These are phyloP conservation scores for Calycina marina DNA, from an alignment of 2,329 filamentous ascomycete species.

Conservation along the genomic window DNA sequence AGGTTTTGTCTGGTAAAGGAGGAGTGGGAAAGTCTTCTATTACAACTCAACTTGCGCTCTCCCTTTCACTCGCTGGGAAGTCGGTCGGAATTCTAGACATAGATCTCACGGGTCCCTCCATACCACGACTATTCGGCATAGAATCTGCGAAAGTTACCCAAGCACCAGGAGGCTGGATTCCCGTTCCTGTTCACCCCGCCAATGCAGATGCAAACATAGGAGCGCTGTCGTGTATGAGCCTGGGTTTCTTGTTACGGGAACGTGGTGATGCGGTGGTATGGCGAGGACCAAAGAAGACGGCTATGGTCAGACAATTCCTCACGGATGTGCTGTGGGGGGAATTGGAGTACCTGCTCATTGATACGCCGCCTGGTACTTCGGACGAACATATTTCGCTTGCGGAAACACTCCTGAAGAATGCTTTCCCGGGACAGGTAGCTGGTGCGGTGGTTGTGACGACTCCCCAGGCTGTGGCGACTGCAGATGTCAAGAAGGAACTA, in stretches of 20 bases:
- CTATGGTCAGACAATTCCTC: constrained; percentile 95
- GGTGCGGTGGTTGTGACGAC: constrained; percentile 94
- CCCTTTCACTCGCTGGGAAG: constrained; percentile 70
- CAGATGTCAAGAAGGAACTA: constrained; percentile 79
- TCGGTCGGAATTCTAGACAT: constrained; percentile 92
- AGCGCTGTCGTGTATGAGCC: constrained; percentile 70
- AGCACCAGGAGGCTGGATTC: constrained; percentile 82
- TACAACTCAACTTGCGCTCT: constrained; percentile 90
- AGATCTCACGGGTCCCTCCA: constrained; percentile 90
- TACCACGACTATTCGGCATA: constrained; percentile 85
- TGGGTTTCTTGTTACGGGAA: constrained; percentile 75
- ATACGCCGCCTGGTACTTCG: constrained; percentile 89
- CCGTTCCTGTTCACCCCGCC: constrained; percentile 65
- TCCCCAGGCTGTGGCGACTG: constrained; percentile 83
- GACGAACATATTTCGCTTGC: constrained; percentile 95
- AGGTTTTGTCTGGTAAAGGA: constrained; percentile 87
- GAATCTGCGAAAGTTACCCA: constrained; percentile 84
- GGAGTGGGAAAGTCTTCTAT: constrained; percentile 96
- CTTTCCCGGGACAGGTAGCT: constrained; percentile 53
- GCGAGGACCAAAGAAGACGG: constrained; percentile 96
- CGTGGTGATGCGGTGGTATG: constrained; percentile 89
- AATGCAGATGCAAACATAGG: constrained; percentile 38
- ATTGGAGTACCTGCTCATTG: constrained; percentile 84
- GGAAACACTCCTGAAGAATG: constrained; percentile 59
- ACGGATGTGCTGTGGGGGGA: constrained; percentile 79